A percentile compares a stretch with the other conserved stretches of the same genome.
phyloP scores from a whole-genome alignment of 1,284 basidiomycete species.

The Leucocoprinus gongylophorus region DNA sequence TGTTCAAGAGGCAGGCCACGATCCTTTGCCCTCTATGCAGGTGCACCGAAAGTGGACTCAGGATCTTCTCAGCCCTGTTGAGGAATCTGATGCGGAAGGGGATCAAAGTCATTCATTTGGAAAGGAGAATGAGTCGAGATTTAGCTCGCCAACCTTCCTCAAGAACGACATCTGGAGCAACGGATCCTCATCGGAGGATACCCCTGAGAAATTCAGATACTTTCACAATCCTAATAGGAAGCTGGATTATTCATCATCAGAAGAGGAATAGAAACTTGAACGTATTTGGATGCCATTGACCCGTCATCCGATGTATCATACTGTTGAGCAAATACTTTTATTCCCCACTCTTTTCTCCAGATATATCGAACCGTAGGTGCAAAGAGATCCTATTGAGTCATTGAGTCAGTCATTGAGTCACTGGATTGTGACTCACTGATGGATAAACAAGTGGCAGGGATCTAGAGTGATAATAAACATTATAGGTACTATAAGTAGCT shows the following conservation, averaged over 20 bases:
- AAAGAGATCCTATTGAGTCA: too few relatives aligned
- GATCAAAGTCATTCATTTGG: constrained; percentile 14
- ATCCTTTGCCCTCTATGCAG: constrained; percentile 35
- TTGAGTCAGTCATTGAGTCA: too few relatives aligned
- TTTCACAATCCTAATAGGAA: constrained; percentile 20
- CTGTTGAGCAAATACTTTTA: too few relatives aligned
- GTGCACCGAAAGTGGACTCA: constrained; percentile 43
- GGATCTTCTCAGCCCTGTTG: constrained; percentile 31
- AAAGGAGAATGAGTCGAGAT: constrained; percentile 6
- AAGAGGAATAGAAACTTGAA: neutral
- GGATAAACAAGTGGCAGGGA: too few relatives aligned
- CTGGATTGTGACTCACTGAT: too few relatives aligned
- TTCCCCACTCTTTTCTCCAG: too few relatives aligned
- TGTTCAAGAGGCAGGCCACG: constrained; percentile 17
- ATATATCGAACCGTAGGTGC: too few relatives aligned
- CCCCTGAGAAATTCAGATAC: neutral
- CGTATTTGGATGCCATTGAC: neutral
- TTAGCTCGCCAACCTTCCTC: neutral
- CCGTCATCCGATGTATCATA: neutral
- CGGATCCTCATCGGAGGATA: constrained; percentile 8
- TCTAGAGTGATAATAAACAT: too few relatives aligned
- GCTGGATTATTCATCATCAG: neutral
- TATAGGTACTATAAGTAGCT: too few relatives aligned
- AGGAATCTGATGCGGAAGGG: constrained; percentile 11
- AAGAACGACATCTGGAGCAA: constrained; percentile 11